phyloP scores from a whole-genome alignment of 129 eudicot species.

The Chrysanthemum lavandulifolium region DNA sequence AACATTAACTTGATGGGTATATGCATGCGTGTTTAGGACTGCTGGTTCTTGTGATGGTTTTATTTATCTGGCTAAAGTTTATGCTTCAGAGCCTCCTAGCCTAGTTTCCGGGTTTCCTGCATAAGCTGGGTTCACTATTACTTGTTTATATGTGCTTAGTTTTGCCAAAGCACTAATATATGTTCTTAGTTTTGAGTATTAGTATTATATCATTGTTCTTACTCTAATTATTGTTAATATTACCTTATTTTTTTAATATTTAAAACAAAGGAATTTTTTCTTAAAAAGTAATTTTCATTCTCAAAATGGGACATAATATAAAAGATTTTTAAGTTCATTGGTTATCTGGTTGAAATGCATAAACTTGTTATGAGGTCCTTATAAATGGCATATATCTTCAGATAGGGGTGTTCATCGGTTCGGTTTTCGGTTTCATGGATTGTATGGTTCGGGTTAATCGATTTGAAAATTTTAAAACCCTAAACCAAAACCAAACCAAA shows the following conservation, averaged over 20 bases:
- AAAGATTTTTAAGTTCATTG: too few species aligned
- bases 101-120: not conserved
- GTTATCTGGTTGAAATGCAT: not conserved
- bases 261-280: not conserved
- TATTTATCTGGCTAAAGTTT: not conserved
- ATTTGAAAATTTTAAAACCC: too few species aligned
- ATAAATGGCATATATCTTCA: not conserved
- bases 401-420: too few species aligned
- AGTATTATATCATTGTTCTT: not conserved
- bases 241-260: not conserved
- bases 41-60: not conserved
- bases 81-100: not conserved
- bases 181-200: not conserved
- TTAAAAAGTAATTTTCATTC: not conserved
- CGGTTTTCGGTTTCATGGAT: too few species aligned
- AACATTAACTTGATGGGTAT: not conserved
- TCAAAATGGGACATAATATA: not conserved
- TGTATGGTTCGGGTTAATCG: too few species aligned
- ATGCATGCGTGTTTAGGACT: not conserved
- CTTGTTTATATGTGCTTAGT: not conserved
- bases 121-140: not conserved
- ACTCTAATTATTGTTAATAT: not conserved
- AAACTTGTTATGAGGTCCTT: conserved; percentile 15
- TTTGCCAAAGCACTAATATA: not conserved
- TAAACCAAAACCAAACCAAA: too few species aligned